Percentiles rank a stretch among this genome's conserved stretches.
These are phyloP conservation scores for Mrakia frigida DNA, from an alignment of 768 basidiomycete species.

Conservation along the genomic window DNA sequence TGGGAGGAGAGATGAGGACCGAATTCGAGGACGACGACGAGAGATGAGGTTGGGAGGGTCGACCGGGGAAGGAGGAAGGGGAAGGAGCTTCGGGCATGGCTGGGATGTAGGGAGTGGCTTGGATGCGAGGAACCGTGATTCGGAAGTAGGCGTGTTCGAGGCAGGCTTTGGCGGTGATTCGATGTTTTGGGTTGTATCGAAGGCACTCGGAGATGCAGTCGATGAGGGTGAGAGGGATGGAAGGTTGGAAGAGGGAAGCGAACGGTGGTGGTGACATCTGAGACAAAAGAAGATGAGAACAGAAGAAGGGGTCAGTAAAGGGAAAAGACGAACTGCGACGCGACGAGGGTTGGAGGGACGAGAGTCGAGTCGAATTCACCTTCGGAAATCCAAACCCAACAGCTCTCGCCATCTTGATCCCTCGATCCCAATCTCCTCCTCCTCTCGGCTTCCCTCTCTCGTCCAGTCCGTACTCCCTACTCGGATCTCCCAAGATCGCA, in stretches of 20 bases:
- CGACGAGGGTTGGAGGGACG: not conserved
- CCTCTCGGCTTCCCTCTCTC: constrained; percentile 63
- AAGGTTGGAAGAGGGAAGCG: constrained; percentile 67
- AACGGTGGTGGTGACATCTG: constrained; percentile 47
- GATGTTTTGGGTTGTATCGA: constrained; percentile 80
- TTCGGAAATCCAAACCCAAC: constrained; percentile 86
- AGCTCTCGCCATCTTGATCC: constrained; percentile 77
- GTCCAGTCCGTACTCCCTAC: constrained; percentile 73
- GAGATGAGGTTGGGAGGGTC: constrained; percentile 19
- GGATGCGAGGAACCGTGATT: constrained; percentile 54
- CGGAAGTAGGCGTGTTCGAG: constrained; percentile 82
- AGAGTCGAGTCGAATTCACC: constrained; percentile 54
- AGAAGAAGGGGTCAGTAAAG: constrained; percentile 27
- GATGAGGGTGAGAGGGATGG: constrained; percentile 71
- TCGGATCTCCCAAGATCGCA: constrained; percentile 88
- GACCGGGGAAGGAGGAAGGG: not conserved
- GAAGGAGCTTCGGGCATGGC: constrained; percentile 36
- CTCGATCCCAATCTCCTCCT: constrained; percentile 81
- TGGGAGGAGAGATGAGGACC: constrained; percentile 2
- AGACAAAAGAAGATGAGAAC: constrained; percentile 14
- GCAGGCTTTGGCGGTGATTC: constrained; percentile 81
- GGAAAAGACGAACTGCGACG: not conserved
- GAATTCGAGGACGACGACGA: constrained; percentile 15
- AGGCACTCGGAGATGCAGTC: constrained; percentile 89
- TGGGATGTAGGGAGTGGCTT: constrained; percentile 41